A percentile compares a stretch with the other conserved stretches of the same genome.
These are phyloP conservation scores for Aspergillus sergii DNA, from an alignment of 2,329 filamentous ascomycete genomes.

Conservation along the genomic window DNA sequence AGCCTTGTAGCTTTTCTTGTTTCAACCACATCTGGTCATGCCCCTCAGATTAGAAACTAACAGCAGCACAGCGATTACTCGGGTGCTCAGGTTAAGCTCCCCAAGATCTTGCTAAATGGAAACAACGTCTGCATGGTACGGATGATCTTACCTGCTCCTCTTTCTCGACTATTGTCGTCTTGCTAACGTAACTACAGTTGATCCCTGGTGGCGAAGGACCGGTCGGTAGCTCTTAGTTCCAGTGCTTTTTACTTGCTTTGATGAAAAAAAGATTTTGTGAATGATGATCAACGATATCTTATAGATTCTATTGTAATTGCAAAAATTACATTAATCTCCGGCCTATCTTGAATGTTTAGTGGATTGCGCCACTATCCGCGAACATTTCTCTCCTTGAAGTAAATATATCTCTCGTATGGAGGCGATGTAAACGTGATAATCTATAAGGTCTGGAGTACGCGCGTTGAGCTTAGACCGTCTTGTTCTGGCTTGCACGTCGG, in stretches of 20 bases:
- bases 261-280: conserved; percentile 15
- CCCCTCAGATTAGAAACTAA: conserved; percentile 19
- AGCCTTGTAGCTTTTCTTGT: not conserved
- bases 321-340: not conserved
- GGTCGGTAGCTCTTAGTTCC: conserved; percentile 34
- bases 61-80: conserved; percentile 73
- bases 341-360: not conserved
- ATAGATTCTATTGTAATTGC: conserved; percentile 21
- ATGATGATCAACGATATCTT: conserved; percentile 20
- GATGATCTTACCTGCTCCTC: not conserved
- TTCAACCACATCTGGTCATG: conserved; percentile 1
- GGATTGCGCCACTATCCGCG: not conserved
- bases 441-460: too few relatives aligned
- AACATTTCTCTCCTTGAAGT: not conserved
- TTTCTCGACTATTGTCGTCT: not conserved
- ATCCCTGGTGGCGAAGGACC: conserved; percentile 79
- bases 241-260: conserved; percentile 14
- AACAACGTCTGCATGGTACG: conserved; percentile 99
- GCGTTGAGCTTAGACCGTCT: not conserved
- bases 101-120: conserved; percentile 94
- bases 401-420: not conserved
- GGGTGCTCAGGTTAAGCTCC: conserved; percentile 81
- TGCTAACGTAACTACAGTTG: conserved; percentile 53
- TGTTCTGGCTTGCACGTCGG: not conserved
- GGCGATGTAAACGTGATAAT: too few relatives aligned